Evolutionary conservation across 352 stramenopile genomes (phyloP).

Genomic region (Phytophthora multivora): DNA sequence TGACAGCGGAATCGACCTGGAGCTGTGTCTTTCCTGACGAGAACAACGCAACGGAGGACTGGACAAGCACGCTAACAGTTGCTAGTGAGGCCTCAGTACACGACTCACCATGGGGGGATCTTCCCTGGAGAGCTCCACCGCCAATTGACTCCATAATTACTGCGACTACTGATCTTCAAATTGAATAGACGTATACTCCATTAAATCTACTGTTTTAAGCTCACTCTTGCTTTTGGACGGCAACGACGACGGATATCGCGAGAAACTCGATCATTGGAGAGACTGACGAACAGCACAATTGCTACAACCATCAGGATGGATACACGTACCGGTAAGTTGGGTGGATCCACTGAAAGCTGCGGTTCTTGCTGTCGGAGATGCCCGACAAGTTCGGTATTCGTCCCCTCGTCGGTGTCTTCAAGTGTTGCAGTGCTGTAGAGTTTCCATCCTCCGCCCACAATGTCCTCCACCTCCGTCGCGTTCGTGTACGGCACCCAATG

Average conservation of each 20-base stretch:
- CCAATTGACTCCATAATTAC: background rate
- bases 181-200: too few relatives aligned
- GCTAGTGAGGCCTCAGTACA: background rate
- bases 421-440: slow-evolving; percentile 18
- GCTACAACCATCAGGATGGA: slow-evolving; percentile 51
- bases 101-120: slow-evolving; percentile 24
- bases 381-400: slow-evolving; percentile 22
- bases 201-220: background rate
- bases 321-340: slow-evolving; percentile 32
- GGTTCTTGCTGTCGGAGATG: slow-evolving; percentile 18
- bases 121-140: slow-evolving; percentile 30
- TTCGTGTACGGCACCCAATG: slow-evolving; percentile 68
- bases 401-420: slow-evolving; percentile 8
- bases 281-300: slow-evolving; percentile 41
- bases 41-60: background rate
- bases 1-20: slow-evolving; percentile 34
- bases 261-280: slow-evolving; percentile 64
- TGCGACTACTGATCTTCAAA: background rate
- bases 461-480: slow-evolving; percentile 42
- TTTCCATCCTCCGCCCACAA: slow-evolving; percentile 53
- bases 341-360: background rate
- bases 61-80: slow-evolving; percentile 14
- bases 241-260: slow-evolving; percentile 47
- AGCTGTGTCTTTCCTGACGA: slow-evolving; percentile 32
- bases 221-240: slow-evolving; percentile 31